Evolutionary conservation across 1,139 yeast species (phyloP).

Genomic region (Zygotorulaspora mrakii): DNA sequence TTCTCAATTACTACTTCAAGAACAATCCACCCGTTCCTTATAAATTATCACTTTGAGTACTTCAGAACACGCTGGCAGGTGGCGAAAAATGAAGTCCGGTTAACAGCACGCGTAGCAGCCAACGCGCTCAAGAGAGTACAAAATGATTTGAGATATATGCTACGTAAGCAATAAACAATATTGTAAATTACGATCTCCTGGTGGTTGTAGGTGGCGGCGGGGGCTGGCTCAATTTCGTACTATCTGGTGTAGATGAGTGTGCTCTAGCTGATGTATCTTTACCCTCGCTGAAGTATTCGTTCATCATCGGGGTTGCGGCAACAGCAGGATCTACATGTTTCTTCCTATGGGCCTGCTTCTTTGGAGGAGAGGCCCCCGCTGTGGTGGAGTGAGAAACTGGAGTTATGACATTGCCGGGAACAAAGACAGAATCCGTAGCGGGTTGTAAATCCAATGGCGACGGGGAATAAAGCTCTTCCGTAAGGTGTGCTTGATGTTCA

Average conservation of each 20-base stretch:
- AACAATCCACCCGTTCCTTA: neutral
- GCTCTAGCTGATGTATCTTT: conserved; percentile 34
- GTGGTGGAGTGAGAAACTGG: conserved; percentile 10
- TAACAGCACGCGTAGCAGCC: conserved; percentile 4
- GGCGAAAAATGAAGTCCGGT: conserved; percentile 3
- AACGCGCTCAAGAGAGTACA: too few relatives aligned
- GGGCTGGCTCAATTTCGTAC: conserved; percentile 16
- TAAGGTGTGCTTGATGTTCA: conserved; percentile 4
- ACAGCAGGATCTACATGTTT: conserved; percentile 9
- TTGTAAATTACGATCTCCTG: neutral
- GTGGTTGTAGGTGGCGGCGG: conserved; percentile 37
- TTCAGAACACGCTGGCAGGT: conserved; percentile 16
- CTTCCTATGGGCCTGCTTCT: conserved; percentile 10
- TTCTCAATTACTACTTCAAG: too few relatives aligned
- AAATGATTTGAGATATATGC: too few relatives aligned
- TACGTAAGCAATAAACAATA: neutral
- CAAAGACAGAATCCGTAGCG: conserved; percentile 17
- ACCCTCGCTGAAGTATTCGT: conserved; percentile 40
- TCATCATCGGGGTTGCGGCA: conserved; percentile 20
- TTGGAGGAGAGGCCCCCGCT: conserved; percentile 16
- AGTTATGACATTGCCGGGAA: conserved; percentile 19
- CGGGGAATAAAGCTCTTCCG: conserved; percentile 1
- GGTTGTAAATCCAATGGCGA: conserved; percentile 13
- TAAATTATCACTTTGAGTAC: neutral
- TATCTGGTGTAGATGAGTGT: conserved; percentile 6